A percentile compares a stretch with the other conserved stretches of the same genome.
phyloP scores from a whole-genome alignment of 2,329 filamentous ascomycete species.

The Stylonectria norvegica region DNA sequence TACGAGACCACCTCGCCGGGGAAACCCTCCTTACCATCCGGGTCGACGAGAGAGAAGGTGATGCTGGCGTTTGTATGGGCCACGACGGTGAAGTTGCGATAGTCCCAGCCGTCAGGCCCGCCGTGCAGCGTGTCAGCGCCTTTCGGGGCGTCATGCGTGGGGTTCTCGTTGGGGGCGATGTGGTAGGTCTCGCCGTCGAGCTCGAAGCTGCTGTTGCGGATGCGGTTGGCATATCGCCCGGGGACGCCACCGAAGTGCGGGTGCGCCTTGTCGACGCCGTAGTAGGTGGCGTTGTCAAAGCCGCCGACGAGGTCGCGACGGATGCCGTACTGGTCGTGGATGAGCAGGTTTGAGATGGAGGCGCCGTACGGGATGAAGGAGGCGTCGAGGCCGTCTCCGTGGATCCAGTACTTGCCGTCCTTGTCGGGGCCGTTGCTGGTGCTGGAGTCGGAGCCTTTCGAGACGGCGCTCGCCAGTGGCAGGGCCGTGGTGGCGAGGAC shows the following conservation, averaged over 20 bases:
- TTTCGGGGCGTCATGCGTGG: conserved; percentile 45
- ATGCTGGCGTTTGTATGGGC: conserved; percentile 64
- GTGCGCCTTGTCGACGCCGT: conserved; percentile 60
- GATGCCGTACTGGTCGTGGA: conserved; percentile 66
- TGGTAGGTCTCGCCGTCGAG: conserved; percentile 62
- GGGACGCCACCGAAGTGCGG: conserved; percentile 71
- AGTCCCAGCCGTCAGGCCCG: conserved; percentile 71
- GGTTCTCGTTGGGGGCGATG: conserved; percentile 61
- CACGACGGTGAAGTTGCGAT: conserved; percentile 73
- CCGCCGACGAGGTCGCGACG: conserved; percentile 69
- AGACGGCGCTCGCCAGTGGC: conserved; percentile 13
- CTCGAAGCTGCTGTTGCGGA: conserved; percentile 70
- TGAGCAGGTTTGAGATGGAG: conserved; percentile 66
- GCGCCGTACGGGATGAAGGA: conserved; percentile 73
- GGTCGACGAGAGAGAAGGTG: conserved; percentile 71
- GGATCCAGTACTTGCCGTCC: conserved; percentile 69
- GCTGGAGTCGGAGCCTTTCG: conserved; percentile 6
- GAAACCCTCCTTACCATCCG: conserved; percentile 72
- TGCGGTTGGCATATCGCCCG: conserved; percentile 77
- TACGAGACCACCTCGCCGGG: conserved; percentile 73
- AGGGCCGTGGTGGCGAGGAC: conserved; percentile 14
- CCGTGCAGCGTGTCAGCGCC: conserved; percentile 67
- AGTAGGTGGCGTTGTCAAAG: conserved; percentile 73
- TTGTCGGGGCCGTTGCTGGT: conserved; percentile 43
- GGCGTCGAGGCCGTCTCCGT: conserved; percentile 62